phyloP scores from a whole-genome alignment of 768 basidiomycete genomes.

The Tubosaeta sp. region DNA sequence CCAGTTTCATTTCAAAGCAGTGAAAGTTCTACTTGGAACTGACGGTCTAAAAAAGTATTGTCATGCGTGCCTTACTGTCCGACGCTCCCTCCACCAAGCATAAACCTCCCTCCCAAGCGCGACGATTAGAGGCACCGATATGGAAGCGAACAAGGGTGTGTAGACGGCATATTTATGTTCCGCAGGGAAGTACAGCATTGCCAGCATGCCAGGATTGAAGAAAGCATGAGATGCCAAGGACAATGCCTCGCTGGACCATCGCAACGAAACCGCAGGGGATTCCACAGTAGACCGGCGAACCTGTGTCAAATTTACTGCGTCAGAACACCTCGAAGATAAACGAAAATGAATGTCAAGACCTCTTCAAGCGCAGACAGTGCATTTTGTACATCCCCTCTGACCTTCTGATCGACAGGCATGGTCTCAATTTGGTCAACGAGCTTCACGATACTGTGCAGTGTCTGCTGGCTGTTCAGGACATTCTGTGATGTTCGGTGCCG shows the following conservation, averaged over 20 bases:
- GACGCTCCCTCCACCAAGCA: slow-evolving; percentile 46
- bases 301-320: slow-evolving; percentile 15
- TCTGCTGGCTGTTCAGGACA: slow-evolving; percentile 60
- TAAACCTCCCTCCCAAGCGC: slow-evolving; percentile 69
- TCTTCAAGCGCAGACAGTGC: slow-evolving; percentile 70
- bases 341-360: slow-evolving; percentile 40
- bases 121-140: slow-evolving; percentile 77
- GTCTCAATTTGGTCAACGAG: slow-evolving; percentile 82
- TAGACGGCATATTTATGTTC: slow-evolving; percentile 99
- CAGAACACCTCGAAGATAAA: slow-evolving; percentile 2
- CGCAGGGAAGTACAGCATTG: slow-evolving; percentile 92
- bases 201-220: slow-evolving; percentile 96
- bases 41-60: not conserved
- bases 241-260: slow-evolving; percentile 58
- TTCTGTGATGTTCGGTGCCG: slow-evolving; percentile 71
- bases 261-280: slow-evolving; percentile 38
- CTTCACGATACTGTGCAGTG: slow-evolving; percentile 76
- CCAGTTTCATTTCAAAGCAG: slow-evolving; percentile 1
- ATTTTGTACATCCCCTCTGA: slow-evolving; percentile 64
- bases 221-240: slow-evolving; percentile 79
- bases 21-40: slow-evolving; percentile 7
- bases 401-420: slow-evolving; percentile 85
- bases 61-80: slow-evolving; percentile 12
- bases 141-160: slow-evolving; percentile 89
- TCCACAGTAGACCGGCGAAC: slow-evolving; percentile 18